Evolutionary conservation across 805 yeast species (phyloP), one percentile per base, ranked within the genome.

Genomic region (Yarrowia bubula): DNA sequence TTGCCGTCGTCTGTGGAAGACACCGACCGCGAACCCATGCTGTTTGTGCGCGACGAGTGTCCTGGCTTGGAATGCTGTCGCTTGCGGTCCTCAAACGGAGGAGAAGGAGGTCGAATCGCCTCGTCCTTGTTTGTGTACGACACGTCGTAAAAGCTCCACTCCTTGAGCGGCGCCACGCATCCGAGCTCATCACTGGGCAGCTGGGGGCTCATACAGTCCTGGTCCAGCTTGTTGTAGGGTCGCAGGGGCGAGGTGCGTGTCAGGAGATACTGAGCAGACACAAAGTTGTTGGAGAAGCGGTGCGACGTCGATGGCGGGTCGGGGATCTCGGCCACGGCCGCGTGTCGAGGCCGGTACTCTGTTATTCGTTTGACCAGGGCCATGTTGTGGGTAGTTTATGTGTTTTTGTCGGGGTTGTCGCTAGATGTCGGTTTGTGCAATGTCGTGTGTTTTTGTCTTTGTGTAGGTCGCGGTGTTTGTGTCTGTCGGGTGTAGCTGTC

Each of bases 341-440:
- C 61, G 47, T 55, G 61, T 11, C 61, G 61, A 8, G 61, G 61
- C 15, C 61, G 47, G 61, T 55, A 55, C 47, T 55, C 61, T 37
- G 61, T 41, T 55, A 55, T 55, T 55, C 61, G 46, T 41, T 55
- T 39, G 35, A 55, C 61, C 47, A 55, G 61, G 14, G 61, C 61
- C 61, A 55, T 55, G n/a, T 32, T 38, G n/a, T 18, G n/a, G 32
- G 17, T 18, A 8, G 5, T 22, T 32, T 50, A 7, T 48, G 50
- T 35, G 57, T 18, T 8, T 37, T 31, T 48, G 55, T 46, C 17
- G 32, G 31, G 41, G 41, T 8, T 33, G 53, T 46, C 8, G 51
- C 32, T 10, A 14, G 15, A n/a, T n/a, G n/a, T n/a, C n/a, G n/a
- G n/a, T n/a, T n/a, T n/a, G n/a, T n/a, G n/a, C n/a, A n/a, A n/a